Base-by-base conservation (phyloP, 106 monocot genomes). In the Posidonia australis region DNA sequence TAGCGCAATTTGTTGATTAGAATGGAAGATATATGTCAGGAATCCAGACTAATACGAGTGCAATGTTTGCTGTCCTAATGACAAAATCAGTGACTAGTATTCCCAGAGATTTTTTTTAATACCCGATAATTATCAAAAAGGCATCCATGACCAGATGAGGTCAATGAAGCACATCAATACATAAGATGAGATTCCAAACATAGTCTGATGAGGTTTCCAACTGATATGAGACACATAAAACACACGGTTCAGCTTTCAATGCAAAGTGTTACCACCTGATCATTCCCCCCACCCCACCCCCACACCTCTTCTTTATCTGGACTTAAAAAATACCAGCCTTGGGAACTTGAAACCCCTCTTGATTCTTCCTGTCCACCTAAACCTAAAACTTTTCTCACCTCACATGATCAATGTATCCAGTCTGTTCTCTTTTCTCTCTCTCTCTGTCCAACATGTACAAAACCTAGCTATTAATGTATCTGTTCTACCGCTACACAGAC, bases 231-330 rank as follows among this genome's bases (percentile, higher is more conserved):
- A 4, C 36, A 7, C 36, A 36, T 7, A 7, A 36, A 36, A 36
- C 36, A 36, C 36, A 7, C 2, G 7, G 7, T 36, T 36, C 36
- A 36, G 36, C 36, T 36, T 36, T 36, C 36, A 7, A 36, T 7
- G 36, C 36, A 7, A 53, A 22, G 53, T 58, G 25, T 7, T 25
- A 58, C 12, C 58, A 58, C 58, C 58, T 58, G 58, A 58, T 58
- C 53, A 11, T 26, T 58, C 58, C 23, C 26, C 26, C 26, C 58
- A 16, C 27, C 58, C 10, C 23, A 26, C 58, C 58, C 58, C 16
- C 3, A 2, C 36, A 3, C 14, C 3, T 26, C 58, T 26, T 58
- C 58, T 14, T 27, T 58, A 26, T 28, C 58, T 5, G 28, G 17
- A 11, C 58, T 26, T 53, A 53, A 20, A 53, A 53, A n/a, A 53